Conservation (phyloP, 75 land plant species). For the Gnetum montanum region DNA sequence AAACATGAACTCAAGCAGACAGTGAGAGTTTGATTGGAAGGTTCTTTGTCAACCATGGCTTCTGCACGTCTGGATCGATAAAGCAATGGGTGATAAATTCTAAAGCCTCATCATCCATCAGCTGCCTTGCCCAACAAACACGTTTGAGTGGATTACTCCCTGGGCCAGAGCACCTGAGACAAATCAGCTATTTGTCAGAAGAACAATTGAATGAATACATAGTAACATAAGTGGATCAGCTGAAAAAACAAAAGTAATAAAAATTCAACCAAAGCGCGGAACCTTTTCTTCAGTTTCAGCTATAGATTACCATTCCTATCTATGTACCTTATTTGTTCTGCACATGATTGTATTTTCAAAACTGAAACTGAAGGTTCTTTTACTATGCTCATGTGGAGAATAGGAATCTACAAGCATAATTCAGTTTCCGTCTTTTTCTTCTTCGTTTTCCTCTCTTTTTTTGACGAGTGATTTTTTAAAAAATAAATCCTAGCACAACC, state of each 20-base stretch:
- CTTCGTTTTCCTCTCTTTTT: too few relatives aligned
- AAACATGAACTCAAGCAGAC: too few relatives aligned
- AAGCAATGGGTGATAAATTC: constrained; percentile 46
- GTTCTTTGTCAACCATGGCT: constrained; percentile 40
- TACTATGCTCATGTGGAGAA: too few relatives aligned
- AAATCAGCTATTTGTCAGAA: neutral
- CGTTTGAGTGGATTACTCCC: constrained; percentile 54
- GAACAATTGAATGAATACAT: neutral
- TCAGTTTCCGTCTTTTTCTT: too few relatives aligned
- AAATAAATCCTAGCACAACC: too few relatives aligned
- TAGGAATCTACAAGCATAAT: too few relatives aligned
- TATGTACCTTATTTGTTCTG: too few relatives aligned
- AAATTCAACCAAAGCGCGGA: neutral
- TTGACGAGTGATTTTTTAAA: too few relatives aligned
- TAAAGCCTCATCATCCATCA: constrained; percentile 57
- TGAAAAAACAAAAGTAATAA: neutral
- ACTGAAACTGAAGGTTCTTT: too few relatives aligned
- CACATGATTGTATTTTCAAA: too few relatives aligned
- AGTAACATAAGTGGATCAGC: neutral
- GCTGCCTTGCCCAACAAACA: constrained; percentile 57
- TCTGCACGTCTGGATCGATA: constrained; percentile 54
- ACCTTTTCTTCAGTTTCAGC: neutral
- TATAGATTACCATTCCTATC: neutral
- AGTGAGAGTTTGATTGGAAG: constrained; percentile 37
- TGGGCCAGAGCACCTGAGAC: constrained; percentile 67